These are phyloP conservation scores for Crucihimalaya himalaica DNA, from an alignment of 345 rosid genomes.

Conservation along the genomic window DNA sequence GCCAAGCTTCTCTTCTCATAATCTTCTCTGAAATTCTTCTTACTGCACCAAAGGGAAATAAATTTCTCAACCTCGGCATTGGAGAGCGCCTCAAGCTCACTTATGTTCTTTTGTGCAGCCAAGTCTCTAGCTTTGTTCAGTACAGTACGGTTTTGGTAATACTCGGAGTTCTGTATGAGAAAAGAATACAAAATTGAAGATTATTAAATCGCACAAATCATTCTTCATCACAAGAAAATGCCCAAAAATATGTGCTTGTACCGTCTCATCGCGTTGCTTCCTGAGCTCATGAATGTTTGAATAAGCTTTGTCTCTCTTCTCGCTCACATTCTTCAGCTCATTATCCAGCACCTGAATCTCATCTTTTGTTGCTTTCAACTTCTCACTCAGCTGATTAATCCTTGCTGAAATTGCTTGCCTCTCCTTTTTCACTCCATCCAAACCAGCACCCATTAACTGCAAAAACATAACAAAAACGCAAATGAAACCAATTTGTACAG, in stretches of 20 bases:
- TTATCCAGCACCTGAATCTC: slow-evolving; percentile 61
- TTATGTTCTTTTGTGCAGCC: slow-evolving; percentile 60
- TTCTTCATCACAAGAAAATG: slow-evolving; percentile 15
- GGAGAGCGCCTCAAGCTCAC: slow-evolving; percentile 58
- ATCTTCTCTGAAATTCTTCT: slow-evolving; percentile 83
- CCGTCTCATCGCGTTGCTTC: slow-evolving; percentile 71
- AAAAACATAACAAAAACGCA: slow-evolving; percentile 11
- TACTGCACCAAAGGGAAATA: slow-evolving; percentile 67
- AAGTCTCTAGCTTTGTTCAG: slow-evolving; percentile 61
- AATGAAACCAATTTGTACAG: slow-evolving; percentile 5
- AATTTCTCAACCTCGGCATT: slow-evolving; percentile 70
- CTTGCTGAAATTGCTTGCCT: slow-evolving; percentile 66
- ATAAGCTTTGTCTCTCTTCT: slow-evolving; percentile 65
- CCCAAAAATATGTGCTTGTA: slow-evolving; percentile 33
- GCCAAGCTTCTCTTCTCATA: slow-evolving; percentile 73
- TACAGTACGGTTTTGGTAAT: slow-evolving; percentile 49
- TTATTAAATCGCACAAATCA: slow-evolving; percentile 1
- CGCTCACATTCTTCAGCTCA: slow-evolving; percentile 50
- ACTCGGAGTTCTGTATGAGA: slow-evolving; percentile 59
- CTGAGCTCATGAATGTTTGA: slow-evolving; percentile 59
- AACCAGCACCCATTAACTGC: slow-evolving; percentile 85
- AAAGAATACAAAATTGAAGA: background rate
- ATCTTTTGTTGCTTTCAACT: slow-evolving; percentile 54
- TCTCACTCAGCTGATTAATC: slow-evolving; percentile 55
- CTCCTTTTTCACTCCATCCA: slow-evolving; percentile 90